Evolutionary conservation across 164 flowering plant genomes (phyloP).

Genomic region (Tetrastigma voinierianum): DNA sequence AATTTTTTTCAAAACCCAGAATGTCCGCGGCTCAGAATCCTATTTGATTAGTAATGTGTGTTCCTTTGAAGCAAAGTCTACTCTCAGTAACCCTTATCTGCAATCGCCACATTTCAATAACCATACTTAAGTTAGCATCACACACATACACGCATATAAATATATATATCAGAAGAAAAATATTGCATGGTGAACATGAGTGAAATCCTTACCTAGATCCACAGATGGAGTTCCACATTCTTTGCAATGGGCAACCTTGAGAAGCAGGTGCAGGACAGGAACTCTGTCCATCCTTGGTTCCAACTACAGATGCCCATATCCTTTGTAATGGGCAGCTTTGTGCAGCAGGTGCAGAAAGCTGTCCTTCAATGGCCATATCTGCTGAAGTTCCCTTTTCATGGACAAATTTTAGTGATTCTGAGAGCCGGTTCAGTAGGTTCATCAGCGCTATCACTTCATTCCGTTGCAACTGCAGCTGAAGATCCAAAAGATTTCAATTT

Average conservation of each 20-base stretch:
- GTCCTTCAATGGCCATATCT: constrained; percentile 34
- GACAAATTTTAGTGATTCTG: constrained; percentile 78
- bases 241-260: constrained; percentile 6
- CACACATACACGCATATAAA: too few species aligned
- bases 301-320: not conserved
- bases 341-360: constrained; percentile 12
- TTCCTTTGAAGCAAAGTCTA: too few species aligned
- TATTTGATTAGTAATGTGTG: too few species aligned
- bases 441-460: constrained; percentile 93
- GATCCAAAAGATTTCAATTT: not conserved
- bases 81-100: too few species aligned
- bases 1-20: too few species aligned
- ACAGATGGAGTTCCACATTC: not conserved
- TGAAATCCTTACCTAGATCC: not conserved
- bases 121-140: too few species aligned
- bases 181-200: not conserved
- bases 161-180: too few species aligned
- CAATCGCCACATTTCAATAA: too few species aligned
- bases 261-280: not conserved
- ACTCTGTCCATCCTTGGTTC: not conserved
- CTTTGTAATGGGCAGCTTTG: constrained; percentile 8
- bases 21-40: too few species aligned
- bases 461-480: constrained; percentile 85
- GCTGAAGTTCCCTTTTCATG: constrained; percentile 61
- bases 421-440: constrained; percentile 81